These are phyloP conservation scores for Tilletia walkeri DNA, from an alignment of 1,284 basidiomycete species.

Conservation along the genomic window DNA sequence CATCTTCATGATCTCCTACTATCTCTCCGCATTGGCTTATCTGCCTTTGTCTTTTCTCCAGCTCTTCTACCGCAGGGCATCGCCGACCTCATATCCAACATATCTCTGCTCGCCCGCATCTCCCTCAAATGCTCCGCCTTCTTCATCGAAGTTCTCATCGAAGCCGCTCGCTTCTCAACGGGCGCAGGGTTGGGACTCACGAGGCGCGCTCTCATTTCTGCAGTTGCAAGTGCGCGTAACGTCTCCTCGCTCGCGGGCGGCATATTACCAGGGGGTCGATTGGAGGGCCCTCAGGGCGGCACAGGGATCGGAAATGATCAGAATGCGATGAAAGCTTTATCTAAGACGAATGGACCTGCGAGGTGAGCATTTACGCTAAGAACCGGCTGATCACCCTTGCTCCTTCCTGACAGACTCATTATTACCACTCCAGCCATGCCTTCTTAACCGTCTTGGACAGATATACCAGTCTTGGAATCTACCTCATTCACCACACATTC, in stretches of 20 bases:
- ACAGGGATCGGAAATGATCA: too few relatives aligned
- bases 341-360: constrained; percentile 10
- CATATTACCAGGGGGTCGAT: not conserved
- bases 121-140: constrained; percentile 46
- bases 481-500: constrained; percentile 60
- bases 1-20: too few relatives aligned
- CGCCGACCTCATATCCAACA: constrained; percentile 40
- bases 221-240: constrained; percentile 38
- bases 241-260: constrained; percentile 30
- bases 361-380: too few relatives aligned
- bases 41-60: not conserved
- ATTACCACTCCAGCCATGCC: constrained; percentile 19
- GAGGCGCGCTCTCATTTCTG: constrained; percentile 40
- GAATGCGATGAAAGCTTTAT: constrained; percentile 15
- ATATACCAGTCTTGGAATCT: constrained; percentile 62
- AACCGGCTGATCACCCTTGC: too few relatives aligned
- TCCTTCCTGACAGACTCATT: constrained; percentile 14
- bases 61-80: constrained; percentile 42
- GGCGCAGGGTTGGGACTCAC: constrained; percentile 41
- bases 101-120: constrained; percentile 40
- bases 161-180: constrained; percentile 38
- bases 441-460: constrained; percentile 59
- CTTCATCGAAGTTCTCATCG: constrained; percentile 47
- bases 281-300: not conserved
- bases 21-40: not conserved